These are phyloP conservation scores for Talaromyces thailandensis DNA, from an alignment of 495 filamentous ascomycete genomes.

Conservation along the genomic window DNA sequence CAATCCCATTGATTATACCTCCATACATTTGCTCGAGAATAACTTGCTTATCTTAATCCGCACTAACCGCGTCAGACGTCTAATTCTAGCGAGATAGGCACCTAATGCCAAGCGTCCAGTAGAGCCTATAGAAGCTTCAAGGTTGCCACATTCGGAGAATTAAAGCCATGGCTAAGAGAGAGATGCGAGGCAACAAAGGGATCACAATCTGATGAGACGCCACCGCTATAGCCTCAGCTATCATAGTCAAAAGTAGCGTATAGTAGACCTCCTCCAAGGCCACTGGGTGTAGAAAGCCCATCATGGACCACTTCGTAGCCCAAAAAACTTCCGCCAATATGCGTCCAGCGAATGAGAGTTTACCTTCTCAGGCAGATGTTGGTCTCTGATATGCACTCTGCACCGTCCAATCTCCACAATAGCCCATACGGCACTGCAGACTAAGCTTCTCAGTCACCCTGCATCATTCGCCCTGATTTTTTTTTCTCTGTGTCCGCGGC, in stretches of 20 bases:
- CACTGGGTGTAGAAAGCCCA: background rate
- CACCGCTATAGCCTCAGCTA: background rate
- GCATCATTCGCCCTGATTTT: background rate
- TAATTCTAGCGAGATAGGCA: background rate
- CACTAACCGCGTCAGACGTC: background rate
- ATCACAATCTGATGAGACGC: background rate
- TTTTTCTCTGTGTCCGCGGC: background rate
- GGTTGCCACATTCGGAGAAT: background rate
- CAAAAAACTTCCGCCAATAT: background rate
- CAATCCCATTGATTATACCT: background rate
- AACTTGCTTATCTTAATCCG: background rate
- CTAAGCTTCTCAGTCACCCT: background rate
- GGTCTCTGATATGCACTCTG: background rate
- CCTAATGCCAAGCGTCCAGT: background rate
- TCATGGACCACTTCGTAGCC: background rate
- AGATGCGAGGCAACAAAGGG: background rate
- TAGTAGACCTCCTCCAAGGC: background rate
- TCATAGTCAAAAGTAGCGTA: background rate
- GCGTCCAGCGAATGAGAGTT: background rate
- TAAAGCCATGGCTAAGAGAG: background rate
- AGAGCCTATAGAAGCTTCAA: background rate
- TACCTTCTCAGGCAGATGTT: background rate
- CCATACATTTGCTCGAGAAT: background rate
- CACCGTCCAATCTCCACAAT: background rate
- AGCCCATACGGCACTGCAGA: background rate